Base-by-base conservation (phyloP, 306 rosid genomes). In the Sechiopsis laciniata region DNA sequence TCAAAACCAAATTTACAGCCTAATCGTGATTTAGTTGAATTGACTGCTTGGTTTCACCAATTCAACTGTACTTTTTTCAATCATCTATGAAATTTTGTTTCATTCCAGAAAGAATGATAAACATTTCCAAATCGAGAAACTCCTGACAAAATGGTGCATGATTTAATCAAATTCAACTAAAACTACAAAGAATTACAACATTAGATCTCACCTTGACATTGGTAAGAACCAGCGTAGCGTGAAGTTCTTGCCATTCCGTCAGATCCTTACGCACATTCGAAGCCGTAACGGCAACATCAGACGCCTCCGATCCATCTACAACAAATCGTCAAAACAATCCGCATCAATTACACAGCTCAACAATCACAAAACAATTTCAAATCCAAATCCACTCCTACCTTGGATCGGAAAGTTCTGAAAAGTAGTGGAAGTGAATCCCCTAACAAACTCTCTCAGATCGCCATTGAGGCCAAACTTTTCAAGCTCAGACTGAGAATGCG, bases 241-340 rank as follows among this genome's bases (percentile, higher is more conserved):
- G 99, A 61, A 84, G 85, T 85, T 95, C 99, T 82, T 95, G 99
- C 88, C 96, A 95, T 78, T 89, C 97, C 59, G 87, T 88, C 78
- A 91, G 97, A 88, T 95, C 99, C 79, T 89, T 91, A 26, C 99
- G 79, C 65, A 95, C 93, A 82, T 95, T 95, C 74, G 96, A 84
- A 14, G 76, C 83, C 72, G 87, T 81, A 29, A 90, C 75, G 1
- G 88, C 62, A 56, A 71, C 86, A 71, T 91, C 91, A 57, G 87
- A 86, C 59, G 63, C 87, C 81, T 85, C 92, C 29, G 87, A 35
- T 71, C 78, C 97, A 78, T 91, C 99, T 95, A 62, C 86, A 26
- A 84, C 78, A 74, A 59, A 26, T 73, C 75, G 57, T 57, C 37
- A 73, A 53, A 76, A 29, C 59, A 77, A 56, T 72, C 52, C 72